Conservation (phyloP, 2,329 filamentous ascomycete genomes). For the Talaromyces sp. region DNA sequence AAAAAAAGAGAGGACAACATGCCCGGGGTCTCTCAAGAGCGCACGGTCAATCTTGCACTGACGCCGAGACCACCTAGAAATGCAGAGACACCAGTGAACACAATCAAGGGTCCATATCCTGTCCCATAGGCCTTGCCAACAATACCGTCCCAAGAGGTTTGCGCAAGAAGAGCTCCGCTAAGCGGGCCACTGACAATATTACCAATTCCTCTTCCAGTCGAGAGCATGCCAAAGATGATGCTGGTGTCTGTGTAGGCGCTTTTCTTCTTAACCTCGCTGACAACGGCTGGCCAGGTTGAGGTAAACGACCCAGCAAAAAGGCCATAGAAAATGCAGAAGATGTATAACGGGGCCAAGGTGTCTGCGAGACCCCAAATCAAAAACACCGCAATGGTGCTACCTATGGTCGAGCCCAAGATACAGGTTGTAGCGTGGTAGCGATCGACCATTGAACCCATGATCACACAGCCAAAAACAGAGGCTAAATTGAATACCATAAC, state of each 20-base stretch:
- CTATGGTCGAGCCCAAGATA: conserved; percentile 46
- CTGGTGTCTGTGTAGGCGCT: conserved; percentile 46
- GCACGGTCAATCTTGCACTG: conserved; percentile 5
- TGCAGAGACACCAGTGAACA: conserved; percentile 31
- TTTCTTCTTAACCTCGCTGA: conserved; percentile 45
- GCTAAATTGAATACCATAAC: conserved; percentile 38
- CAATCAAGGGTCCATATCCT: conserved; percentile 31
- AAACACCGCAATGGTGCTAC: conserved; percentile 47
- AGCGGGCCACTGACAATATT: conserved; percentile 55
- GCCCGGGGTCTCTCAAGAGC: background rate
- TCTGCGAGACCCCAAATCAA: conserved; percentile 53
- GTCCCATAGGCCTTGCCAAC: conserved; percentile 30
- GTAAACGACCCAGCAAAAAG: conserved; percentile 50
- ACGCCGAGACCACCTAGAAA: conserved; percentile 20
- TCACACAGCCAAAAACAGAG: conserved; percentile 35
- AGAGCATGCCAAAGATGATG: conserved; percentile 53
- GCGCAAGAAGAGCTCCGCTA: conserved; percentile 45
- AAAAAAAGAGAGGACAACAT: too few relatives aligned
- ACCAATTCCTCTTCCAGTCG: conserved; percentile 55
- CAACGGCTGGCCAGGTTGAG: conserved; percentile 49
- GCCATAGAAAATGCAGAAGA: conserved; percentile 51
- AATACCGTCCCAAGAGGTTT: conserved; percentile 20
- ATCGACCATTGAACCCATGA: conserved; percentile 46
- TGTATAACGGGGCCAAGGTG: conserved; percentile 43
- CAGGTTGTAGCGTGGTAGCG: conserved; percentile 43